Base-by-base conservation (phyloP, 2,329 filamentous ascomycete genomes). In the Lasiodiplodia theobromae region DNA sequence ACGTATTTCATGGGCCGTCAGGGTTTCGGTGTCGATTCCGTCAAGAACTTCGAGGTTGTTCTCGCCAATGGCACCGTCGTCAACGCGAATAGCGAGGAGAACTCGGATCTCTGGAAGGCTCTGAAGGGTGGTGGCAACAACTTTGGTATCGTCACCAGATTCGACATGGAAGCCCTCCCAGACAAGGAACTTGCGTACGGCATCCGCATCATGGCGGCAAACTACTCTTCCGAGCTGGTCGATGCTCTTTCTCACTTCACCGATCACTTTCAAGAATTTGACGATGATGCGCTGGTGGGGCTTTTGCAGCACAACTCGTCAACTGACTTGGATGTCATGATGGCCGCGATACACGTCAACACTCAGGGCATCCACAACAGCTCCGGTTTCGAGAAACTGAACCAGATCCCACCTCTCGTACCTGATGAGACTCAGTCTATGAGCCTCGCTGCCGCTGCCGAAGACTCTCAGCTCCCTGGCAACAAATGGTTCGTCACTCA, bases 71-170 rank as follows among this genome's bases (percentile, higher is more conserved):
- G 66, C 4, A 28, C 25, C 7, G 37, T 68, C 37, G 28, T 64
- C 8, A 14, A 53, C 14, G 66, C 66, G 25, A 64, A 52, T 37
- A 25, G 25, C 2, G n/a, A 23, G 16, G 28, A 58, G 21, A 31
- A 69, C 34, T 10, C 0, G 52, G 77, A 80, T 63, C 72, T 82
- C 1, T 80, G 77, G 72, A 76, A 75, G 73, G 77, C 77, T 0
- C 71, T 81, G 11, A 77, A 78, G 38, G 79, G 79, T 16, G 79
- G 79, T 25, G 73, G 72, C 2, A 77, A 72, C 66, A 79, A 80
- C 67, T 78, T 81, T 49, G 79, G 77, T 16, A 74, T 81, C n/a
- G 78, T 80, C 18, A 79, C 77, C 3, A 72, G 75, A 12, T 75
- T 79, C 64, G 74, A 74, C 11, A 71, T 77, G 44, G n/a, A 57